These are phyloP conservation scores for Helminthosporium solani DNA, from an alignment of 2,329 filamentous ascomycete genomes.

Conservation along the genomic window DNA sequence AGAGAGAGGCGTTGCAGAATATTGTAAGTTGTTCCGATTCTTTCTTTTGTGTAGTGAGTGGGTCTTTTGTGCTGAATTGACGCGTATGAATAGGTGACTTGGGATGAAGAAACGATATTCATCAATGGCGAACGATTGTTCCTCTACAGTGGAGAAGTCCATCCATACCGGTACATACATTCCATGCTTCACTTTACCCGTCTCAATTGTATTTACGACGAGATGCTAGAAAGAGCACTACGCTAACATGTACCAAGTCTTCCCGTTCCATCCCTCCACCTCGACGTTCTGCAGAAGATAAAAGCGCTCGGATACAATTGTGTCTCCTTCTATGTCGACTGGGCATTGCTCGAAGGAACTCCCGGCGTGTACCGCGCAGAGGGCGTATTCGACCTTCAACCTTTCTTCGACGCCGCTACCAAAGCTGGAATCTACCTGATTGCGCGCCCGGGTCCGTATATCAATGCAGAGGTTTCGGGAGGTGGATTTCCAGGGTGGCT, in stretches of 20 bases:
- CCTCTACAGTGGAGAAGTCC: constrained; percentile 72
- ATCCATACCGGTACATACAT: constrained; percentile 61
- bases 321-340: constrained; percentile 77
- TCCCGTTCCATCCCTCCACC: constrained; percentile 62
- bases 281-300: constrained; percentile 80
- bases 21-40: constrained; percentile 47
- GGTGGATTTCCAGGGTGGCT: constrained; percentile 83
- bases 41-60: not conserved
- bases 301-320: constrained; percentile 77
- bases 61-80: not conserved
- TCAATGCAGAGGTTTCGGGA: constrained; percentile 74
- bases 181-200: too few species aligned
- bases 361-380: constrained; percentile 68
- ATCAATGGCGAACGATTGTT: constrained; percentile 69
- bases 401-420: constrained; percentile 74
- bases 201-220: constrained; percentile 1
- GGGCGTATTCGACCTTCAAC: constrained; percentile 70
- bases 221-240: not conserved
- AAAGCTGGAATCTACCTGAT: constrained; percentile 75
- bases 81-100: constrained; percentile 55
- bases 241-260: constrained; percentile 44
- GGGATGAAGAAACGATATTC: constrained; percentile 71
- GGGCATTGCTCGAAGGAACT: constrained; percentile 75
- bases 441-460: constrained; percentile 69
- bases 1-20: constrained; percentile 55